These are phyloP conservation scores for Diaporthe aspalathi DNA, from an alignment of 2,329 filamentous ascomycete species.

Conservation along the genomic window DNA sequence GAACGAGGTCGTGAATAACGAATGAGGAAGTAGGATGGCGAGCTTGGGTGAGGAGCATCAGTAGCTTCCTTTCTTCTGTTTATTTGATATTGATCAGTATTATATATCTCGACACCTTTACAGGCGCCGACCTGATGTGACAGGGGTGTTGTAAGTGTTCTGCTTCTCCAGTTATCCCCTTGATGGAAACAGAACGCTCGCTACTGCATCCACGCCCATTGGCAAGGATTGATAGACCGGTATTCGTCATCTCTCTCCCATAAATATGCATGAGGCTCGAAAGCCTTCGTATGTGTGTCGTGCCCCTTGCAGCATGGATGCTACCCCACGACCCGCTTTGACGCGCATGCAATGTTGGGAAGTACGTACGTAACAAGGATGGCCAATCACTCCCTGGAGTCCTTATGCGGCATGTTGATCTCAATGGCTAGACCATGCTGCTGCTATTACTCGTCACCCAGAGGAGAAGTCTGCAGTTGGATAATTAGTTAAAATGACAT, in stretches of 20 bases:
- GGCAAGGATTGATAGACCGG: background rate
- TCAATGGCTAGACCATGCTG: constrained; percentile 3
- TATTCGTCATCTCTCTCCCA: background rate
- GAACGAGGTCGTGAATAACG: background rate
- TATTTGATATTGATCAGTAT: background rate
- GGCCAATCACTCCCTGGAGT: background rate
- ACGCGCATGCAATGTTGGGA: constrained; percentile 13
- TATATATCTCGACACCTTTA: background rate
- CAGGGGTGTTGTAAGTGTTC: background rate
- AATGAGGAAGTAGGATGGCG: background rate
- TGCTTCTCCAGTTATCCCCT: background rate
- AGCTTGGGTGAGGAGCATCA: no score
- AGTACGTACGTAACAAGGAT: constrained; percentile 23
- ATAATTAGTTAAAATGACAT: background rate
- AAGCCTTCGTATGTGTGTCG: constrained; percentile 6
- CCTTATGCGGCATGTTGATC: background rate
- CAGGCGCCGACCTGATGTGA: background rate
- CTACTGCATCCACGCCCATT: background rate
- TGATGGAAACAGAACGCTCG: background rate
- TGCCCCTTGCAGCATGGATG: background rate
- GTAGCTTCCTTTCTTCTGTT: background rate
- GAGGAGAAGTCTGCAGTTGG: background rate
- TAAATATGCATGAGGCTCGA: constrained; percentile 15
- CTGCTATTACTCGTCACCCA: background rate
- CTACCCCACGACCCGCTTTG: constrained; percentile 7